These are phyloP conservation scores for Canariomyces notabilis DNA, from an alignment of 2,329 filamentous ascomycete genomes.

Conservation along the genomic window DNA sequence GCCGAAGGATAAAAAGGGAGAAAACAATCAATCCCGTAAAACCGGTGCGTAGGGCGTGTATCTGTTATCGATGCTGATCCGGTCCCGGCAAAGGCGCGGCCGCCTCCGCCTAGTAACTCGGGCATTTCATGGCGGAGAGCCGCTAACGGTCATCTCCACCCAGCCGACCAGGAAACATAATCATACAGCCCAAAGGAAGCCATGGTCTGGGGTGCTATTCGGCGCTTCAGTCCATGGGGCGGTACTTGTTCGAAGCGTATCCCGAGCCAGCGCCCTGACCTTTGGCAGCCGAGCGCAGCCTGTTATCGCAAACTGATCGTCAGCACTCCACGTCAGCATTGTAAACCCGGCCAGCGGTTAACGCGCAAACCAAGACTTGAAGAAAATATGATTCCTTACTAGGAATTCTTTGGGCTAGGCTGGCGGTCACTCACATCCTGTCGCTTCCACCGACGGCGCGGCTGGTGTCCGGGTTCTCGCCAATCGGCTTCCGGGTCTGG, in stretches of 20 bases:
- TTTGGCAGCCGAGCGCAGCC: constrained; percentile 79
- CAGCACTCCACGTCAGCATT: constrained; percentile 71
- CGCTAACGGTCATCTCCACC: constrained; percentile 10
- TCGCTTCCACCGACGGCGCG: constrained; percentile 75
- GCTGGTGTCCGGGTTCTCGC: constrained; percentile 66
- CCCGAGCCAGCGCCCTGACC: constrained; percentile 43
- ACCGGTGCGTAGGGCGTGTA: constrained; percentile 20
- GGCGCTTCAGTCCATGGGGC: constrained; percentile 38
- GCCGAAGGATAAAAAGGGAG: constrained; percentile 22
- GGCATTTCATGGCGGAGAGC: constrained; percentile 7
- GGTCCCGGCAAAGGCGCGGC: constrained; percentile 13
- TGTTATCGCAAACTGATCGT: constrained; percentile 80
- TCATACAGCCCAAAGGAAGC: constrained; percentile 22
- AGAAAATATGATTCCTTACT: constrained; percentile 84
- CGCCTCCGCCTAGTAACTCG: constrained; percentile 9
- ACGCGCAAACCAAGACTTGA: constrained; percentile 76
- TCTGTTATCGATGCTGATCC: constrained; percentile 23
- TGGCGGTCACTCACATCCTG: constrained; percentile 89
- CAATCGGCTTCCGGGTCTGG: constrained; percentile 78
- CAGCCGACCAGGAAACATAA: constrained; percentile 23
- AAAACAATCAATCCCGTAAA: constrained; percentile 27
- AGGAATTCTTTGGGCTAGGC: constrained; percentile 61
- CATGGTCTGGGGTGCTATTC: constrained; percentile 23
- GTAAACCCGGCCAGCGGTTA: constrained; percentile 68
- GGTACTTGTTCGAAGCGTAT: constrained; percentile 39